These are phyloP conservation scores for Pseudotsuga menziesii DNA, from an alignment of 75 land plant genomes.

Conservation along the genomic window DNA sequence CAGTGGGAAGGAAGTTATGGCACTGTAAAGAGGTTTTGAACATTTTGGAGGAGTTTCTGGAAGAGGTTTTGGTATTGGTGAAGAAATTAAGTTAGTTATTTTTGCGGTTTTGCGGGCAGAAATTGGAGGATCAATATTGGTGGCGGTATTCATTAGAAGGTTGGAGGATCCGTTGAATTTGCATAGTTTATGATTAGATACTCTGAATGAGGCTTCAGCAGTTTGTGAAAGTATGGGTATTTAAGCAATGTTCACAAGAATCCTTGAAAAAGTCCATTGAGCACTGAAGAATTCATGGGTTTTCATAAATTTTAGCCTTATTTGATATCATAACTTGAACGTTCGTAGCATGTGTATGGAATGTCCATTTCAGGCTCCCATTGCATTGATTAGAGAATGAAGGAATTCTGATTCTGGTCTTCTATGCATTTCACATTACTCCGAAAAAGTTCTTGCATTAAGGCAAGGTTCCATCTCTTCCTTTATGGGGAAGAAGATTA, in stretches of 20 bases:
- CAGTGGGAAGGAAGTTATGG: too few species aligned
- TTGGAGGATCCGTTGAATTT: not conserved
- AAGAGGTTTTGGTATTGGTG: not conserved
- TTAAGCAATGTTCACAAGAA: not conserved
- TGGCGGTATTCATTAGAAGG: not conserved
- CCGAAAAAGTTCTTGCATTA: not conserved
- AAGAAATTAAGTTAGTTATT: not conserved
- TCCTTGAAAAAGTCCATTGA: not conserved
- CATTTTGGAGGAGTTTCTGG: too few species aligned
- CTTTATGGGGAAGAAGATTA: not conserved
- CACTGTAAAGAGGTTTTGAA: too few species aligned
- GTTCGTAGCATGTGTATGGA: too few species aligned
- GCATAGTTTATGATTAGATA: not conserved
- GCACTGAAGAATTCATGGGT: not conserved
- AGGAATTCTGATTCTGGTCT: not conserved
- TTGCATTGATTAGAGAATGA: not conserved
- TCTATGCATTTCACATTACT: not conserved
- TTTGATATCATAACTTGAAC: not conserved
- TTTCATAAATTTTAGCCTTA: not conserved
- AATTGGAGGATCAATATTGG: conserved; percentile 2
- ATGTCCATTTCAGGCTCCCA: not conserved
- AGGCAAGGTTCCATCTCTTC: not conserved
- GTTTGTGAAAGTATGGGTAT: not conserved
- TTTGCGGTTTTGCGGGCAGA: not conserved
- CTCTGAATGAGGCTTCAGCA: not conserved